These are phyloP conservation scores for Cercospora berteroae DNA, from an alignment of 2,329 filamentous ascomycete genomes.

Conservation along the genomic window DNA sequence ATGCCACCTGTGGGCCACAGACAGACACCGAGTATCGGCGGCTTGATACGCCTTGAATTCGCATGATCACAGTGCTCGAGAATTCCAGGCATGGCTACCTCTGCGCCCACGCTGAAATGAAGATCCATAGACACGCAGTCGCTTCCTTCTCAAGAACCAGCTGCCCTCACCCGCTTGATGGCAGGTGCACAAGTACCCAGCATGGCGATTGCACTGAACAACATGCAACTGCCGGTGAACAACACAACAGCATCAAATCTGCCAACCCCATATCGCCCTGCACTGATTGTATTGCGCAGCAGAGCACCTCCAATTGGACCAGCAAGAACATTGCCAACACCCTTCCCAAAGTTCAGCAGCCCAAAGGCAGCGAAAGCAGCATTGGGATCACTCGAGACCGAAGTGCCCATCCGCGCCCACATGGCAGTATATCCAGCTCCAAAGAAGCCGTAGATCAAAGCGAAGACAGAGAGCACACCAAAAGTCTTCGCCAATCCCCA, in stretches of 20 bases:
- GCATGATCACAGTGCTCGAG: background rate
- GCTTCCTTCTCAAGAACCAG: background rate
- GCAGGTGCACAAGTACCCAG: background rate
- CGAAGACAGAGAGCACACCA: slow-evolving; percentile 42
- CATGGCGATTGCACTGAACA: slow-evolving; percentile 18
- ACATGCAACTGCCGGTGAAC: slow-evolving; percentile 28
- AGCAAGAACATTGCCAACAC: slow-evolving; percentile 31
- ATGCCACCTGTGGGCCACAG: no score
- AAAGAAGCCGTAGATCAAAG: slow-evolving; percentile 47
- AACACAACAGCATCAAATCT: slow-evolving; percentile 24
- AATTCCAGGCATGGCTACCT: background rate
- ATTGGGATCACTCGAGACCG: slow-evolving; percentile 25
- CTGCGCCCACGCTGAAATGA: background rate
- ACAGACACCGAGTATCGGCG: no score
- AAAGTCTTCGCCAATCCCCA: slow-evolving; percentile 49
- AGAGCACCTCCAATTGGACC: slow-evolving; percentile 31
- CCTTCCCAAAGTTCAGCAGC: slow-evolving; percentile 31
- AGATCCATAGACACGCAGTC: background rate
- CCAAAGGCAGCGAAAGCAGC: slow-evolving; percentile 28
- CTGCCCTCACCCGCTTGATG: background rate
- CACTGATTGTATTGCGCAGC: background rate
- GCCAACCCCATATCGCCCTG: slow-evolving; percentile 16
- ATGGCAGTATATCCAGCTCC: slow-evolving; percentile 43
- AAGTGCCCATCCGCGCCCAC: slow-evolving; percentile 31
- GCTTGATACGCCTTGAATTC: background rate